Conservation (phyloP, 2,329 filamentous ascomycete species). For the Ophiocordyceps camponoti-leonardi region DNA sequence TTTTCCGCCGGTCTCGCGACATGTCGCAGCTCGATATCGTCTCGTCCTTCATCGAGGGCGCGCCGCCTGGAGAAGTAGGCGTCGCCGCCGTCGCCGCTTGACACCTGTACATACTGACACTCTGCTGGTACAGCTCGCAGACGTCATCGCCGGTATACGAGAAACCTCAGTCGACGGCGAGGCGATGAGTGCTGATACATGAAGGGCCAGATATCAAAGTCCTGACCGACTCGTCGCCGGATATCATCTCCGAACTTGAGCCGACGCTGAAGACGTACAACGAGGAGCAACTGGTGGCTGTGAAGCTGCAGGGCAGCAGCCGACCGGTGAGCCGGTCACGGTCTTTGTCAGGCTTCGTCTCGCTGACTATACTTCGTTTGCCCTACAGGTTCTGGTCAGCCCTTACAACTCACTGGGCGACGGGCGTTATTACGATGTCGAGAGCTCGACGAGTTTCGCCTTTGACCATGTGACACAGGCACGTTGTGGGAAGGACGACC, state of each 20-base stretch:
- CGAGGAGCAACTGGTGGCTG: constrained; percentile 78
- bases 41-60: constrained; percentile 81
- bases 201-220: constrained; percentile 65
- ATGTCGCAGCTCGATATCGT: constrained; percentile 29
- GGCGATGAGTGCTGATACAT: not conserved
- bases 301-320: constrained; percentile 76
- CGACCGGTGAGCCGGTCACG: constrained; percentile 25
- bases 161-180: not conserved
- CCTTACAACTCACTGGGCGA: constrained; percentile 66
- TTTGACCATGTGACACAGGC: constrained; percentile 76
- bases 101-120: constrained; percentile 11
- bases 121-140: constrained; percentile 44
- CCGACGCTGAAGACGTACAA: constrained; percentile 92
- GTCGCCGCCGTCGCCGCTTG: constrained; percentile 1
- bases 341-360: not conserved
- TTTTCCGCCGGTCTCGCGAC: not conserved
- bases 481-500: constrained; percentile 7
- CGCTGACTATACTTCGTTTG: not conserved
- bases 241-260: constrained; percentile 52
- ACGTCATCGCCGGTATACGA: constrained; percentile 65
- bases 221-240: constrained; percentile 53
- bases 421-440: constrained; percentile 77
- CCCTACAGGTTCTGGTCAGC: constrained; percentile 60
- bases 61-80: constrained; percentile 85
- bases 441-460: constrained; percentile 71